Conservation (phyloP, 208 protist species). For the Porcisia hertigi region DNA sequence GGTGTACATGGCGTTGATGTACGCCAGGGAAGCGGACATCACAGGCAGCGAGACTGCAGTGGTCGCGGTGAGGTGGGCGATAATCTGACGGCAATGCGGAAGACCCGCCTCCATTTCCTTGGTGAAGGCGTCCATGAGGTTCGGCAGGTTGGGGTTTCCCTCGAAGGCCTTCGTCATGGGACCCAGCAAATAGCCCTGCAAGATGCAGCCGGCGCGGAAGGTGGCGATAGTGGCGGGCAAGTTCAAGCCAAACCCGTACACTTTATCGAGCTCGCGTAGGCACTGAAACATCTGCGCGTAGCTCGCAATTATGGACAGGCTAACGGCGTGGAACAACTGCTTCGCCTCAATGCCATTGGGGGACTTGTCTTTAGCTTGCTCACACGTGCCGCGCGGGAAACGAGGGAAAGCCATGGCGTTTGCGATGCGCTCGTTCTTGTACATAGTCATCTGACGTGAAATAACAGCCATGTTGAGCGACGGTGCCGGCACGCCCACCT, state of each 20-base stretch:
- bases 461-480: conserved; percentile 94
- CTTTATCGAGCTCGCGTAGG: conserved; percentile 88
- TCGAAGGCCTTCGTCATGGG: conserved; percentile 92
- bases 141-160: conserved; percentile 81
- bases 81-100: conserved; percentile 64
- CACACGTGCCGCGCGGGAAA: conserved; percentile 25
- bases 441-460: conserved; percentile 92
- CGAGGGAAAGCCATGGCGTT: conserved; percentile 57
- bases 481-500: conserved; percentile 89
- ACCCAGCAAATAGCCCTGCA: conserved; percentile 84
- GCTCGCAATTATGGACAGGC: conserved; percentile 83
- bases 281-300: conserved; percentile 95
- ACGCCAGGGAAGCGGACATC: conserved; percentile 70
- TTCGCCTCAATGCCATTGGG: conserved; percentile 57
- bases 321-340: conserved; percentile 80
- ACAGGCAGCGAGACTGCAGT: conserved; percentile 77
- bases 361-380: conserved; percentile 46
- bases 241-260: conserved; percentile 87
- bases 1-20: conserved; percentile 89
- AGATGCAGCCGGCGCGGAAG: conserved; percentile 91
- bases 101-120: conserved; percentile 79
- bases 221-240: conserved; percentile 90
- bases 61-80: conserved; percentile 49
- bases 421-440: conserved; percentile 91
- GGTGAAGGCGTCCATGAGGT: conserved; percentile 87